Percentiles rank a stretch among this genome's conserved stretches.
These are phyloP conservation scores for Plasmopara muralis DNA, from an alignment of 352 stramenopile genomes.

Conservation along the genomic window DNA sequence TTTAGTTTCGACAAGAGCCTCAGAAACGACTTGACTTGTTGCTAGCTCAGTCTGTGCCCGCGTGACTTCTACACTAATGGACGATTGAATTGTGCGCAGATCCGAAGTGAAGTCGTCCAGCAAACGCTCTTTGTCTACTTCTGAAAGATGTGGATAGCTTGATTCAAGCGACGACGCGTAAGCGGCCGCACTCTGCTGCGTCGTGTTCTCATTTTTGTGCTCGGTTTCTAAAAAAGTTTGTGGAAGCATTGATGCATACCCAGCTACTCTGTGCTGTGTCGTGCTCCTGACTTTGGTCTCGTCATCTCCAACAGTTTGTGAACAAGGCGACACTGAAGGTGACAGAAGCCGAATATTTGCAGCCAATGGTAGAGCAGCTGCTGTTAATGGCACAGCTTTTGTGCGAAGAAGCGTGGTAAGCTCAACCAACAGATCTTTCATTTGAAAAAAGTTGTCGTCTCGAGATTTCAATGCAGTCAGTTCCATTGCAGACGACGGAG, in stretches of 20 bases:
- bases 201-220: conserved; percentile 11
- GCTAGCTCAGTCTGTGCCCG: conserved; percentile 38
- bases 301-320: background rate
- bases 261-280: conserved; percentile 22
- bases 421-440: conserved; percentile 43
- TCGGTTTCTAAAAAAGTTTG: background rate
- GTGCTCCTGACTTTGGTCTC: conserved; percentile 14
- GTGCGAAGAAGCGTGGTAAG: conserved; percentile 27
- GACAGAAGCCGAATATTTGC: background rate
- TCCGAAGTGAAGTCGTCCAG: conserved; percentile 49
- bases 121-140: conserved; percentile 41
- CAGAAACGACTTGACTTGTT: conserved; percentile 26
- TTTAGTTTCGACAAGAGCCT: conserved; percentile 26
- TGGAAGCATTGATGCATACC: conserved; percentile 24
- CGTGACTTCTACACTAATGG: conserved; percentile 39
- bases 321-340: background rate
- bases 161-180: conserved; percentile 36
- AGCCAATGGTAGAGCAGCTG: background rate
- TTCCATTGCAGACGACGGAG: conserved; percentile 3
- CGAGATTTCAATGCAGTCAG: conserved; percentile 17
- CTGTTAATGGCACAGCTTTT: conserved; percentile 6
- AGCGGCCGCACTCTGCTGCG: conserved; percentile 28
- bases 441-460: conserved; percentile 46
- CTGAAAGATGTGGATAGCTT: conserved; percentile 36
- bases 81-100: conserved; percentile 35